Percentiles rank a stretch among this genome's conserved stretches.
Evolutionary conservation across 2,329 filamentous ascomycete species (phyloP).

Genomic region (Fusarium chaquense): DNA sequence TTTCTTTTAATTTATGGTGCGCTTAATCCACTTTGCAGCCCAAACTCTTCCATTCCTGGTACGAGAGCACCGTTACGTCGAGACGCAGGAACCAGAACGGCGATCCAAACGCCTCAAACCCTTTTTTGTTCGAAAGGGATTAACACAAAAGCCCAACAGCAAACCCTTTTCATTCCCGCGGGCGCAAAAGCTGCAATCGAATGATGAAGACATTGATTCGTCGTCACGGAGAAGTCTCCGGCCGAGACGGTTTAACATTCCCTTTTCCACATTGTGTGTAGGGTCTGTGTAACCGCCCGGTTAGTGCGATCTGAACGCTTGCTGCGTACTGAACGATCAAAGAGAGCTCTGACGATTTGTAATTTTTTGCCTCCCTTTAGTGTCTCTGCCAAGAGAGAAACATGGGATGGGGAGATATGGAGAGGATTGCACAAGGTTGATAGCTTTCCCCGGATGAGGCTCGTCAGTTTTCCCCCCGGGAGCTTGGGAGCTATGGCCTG

Average conservation of each 20-base stretch:
- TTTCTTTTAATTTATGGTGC: slow-evolving; percentile 2
- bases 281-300: slow-evolving; percentile 35
- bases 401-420: neutral
- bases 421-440: neutral
- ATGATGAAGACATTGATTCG: slow-evolving; percentile 60
- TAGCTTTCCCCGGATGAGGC: slow-evolving; percentile 10
- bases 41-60: neutral
- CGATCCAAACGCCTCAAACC: neutral
- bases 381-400: neutral
- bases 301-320: slow-evolving; percentile 55
- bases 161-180: neutral
- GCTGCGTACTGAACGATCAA: slow-evolving; percentile 64
- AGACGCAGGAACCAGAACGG: neutral
- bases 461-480: neutral
- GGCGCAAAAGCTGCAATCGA: slow-evolving; percentile 52
- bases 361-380: slow-evolving; percentile 8
- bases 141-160: slow-evolving; percentile 17
- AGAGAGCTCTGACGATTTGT: slow-evolving; percentile 60
- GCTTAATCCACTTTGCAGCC: neutral
- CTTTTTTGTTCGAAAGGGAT: neutral
- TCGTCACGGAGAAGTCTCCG: slow-evolving; percentile 42
- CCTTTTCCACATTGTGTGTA: neutral
- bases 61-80: slow-evolving; percentile 1
- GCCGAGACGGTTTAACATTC: slow-evolving; percentile 48
- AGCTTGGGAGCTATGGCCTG: neutral